phyloP scores from a whole-genome alignment of 177 flowering plant species.

The Telopea speciosissima region DNA sequence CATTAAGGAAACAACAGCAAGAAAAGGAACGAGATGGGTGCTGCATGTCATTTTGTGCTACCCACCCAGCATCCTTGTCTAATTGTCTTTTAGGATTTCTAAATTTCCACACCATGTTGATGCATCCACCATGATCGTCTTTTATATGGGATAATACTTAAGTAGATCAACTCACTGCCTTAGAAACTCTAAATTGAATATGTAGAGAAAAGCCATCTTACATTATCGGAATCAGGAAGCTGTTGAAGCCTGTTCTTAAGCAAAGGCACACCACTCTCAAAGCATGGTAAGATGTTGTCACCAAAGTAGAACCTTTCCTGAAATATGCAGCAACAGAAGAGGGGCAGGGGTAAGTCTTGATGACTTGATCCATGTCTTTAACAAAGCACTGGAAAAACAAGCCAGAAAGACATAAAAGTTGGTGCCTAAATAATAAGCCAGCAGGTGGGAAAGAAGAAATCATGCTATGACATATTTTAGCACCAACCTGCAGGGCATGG shows the following conservation, averaged over 20 bases:
- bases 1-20: no score
- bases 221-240: conserved; percentile 96
- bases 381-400: neutral
- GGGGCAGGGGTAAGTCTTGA: neutral
- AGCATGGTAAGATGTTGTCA: conserved; percentile 87
- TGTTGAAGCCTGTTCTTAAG: conserved; percentile 82
- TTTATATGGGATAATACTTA: no score
- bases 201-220: conserved; percentile 25
- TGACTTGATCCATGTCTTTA: neutral
- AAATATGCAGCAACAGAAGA: conserved; percentile 3
- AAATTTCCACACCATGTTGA: no score
- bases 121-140: no score
- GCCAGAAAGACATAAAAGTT: neutral
- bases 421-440: neutral
- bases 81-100: no score
- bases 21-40: no score
- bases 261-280: conserved; percentile 97
- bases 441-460: neutral
- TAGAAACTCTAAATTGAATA: neutral
- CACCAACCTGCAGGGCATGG: conserved; percentile 91
- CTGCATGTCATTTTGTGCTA: no score
- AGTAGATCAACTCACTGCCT: neutral
- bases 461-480: neutral
- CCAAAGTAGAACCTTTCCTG: conserved; percentile 99
- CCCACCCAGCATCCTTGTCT: no score